These are phyloP conservation scores for Skeletonema menzelii DNA, from an alignment of 108 stramenopile species.

Conservation along the genomic window DNA sequence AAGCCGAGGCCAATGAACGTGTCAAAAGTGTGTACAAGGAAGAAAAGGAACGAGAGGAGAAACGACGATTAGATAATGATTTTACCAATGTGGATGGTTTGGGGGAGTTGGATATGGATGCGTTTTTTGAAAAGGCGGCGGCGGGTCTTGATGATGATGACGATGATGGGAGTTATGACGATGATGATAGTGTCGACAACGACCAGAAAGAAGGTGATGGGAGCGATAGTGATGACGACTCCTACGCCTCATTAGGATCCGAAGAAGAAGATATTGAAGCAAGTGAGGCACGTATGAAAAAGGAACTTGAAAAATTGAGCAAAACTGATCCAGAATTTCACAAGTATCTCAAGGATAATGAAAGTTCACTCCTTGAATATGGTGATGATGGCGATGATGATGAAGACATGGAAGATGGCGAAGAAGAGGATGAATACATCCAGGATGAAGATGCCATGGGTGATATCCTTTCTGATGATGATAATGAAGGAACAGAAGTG, in stretches of 20 bases:
- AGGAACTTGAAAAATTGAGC: conserved; percentile 75
- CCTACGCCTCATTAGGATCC: conserved; percentile 44
- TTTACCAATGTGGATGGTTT: conserved; percentile 27
- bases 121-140: conserved; percentile 35
- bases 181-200: conserved; percentile 22
- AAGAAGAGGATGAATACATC: conserved; percentile 38
- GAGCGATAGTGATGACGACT: conserved; percentile 35
- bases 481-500: conserved; percentile 1
- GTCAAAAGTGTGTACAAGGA: conserved; percentile 18
- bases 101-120: conserved; percentile 49
- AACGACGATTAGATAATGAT: conserved; percentile 14
- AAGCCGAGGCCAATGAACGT: conserved; percentile 33
- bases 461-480: conserved; percentile 5
- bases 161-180: conserved; percentile 38
- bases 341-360: conserved; percentile 85
- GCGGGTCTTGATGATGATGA: conserved; percentile 5
- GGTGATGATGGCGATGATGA: conserved; percentile 56
- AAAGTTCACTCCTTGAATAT: conserved; percentile 74
- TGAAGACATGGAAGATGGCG: conserved; percentile 27
- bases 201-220: conserved; percentile 16
- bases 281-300: conserved; percentile 72
- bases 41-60: conserved; percentile 23
- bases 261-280: conserved; percentile 81
- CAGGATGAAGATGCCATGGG: conserved; percentile 25
- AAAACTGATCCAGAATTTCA: conserved; percentile 91